Conservation (phyloP, 805 yeast genomes). For the Saccharomyces jurei region DNA sequence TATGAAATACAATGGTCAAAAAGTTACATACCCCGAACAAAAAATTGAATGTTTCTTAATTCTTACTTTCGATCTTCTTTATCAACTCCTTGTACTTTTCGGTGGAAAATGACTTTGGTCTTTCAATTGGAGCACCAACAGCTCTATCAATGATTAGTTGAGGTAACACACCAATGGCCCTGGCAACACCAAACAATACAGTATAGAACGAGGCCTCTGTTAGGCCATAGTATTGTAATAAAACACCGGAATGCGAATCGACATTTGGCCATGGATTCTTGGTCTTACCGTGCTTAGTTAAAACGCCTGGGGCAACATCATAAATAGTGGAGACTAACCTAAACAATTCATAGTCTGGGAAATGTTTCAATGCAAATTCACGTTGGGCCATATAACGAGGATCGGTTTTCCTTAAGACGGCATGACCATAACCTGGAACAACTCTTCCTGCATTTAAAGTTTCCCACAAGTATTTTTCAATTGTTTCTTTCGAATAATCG, state of each 20-base stretch:
- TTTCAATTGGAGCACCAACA: conserved; percentile 72
- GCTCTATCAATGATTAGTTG: conserved; percentile 82
- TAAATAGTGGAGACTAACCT: conserved; percentile 69
- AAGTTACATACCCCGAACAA: neutral
- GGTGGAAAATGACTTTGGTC: conserved; percentile 90
- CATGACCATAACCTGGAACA: conserved; percentile 86
- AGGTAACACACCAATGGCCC: conserved; percentile 81
- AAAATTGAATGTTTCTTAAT: neutral
- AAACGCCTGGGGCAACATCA: conserved; percentile 75
- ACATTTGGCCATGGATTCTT: conserved; percentile 93
- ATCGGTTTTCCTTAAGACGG: conserved; percentile 80
- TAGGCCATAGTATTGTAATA: conserved; percentile 78
- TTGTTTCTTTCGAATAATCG: conserved; percentile 56
- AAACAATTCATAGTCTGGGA: conserved; percentile 75
- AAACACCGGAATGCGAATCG: conserved; percentile 80
- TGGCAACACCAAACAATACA: conserved; percentile 77
- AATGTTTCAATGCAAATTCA: conserved; percentile 67
- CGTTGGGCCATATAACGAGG: conserved; percentile 84
- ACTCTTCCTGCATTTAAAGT: conserved; percentile 76
- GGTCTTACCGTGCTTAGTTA: conserved; percentile 80
- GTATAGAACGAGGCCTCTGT: conserved; percentile 80
- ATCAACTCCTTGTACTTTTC: conserved; percentile 84
- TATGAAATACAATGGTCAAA: neutral
- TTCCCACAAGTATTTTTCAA: conserved; percentile 72
- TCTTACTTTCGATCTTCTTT: conserved; percentile 29